These are phyloP conservation scores for Powellomyces hirtus DNA, from an alignment of 192 early-diverging fungal species.

Conservation along the genomic window DNA sequence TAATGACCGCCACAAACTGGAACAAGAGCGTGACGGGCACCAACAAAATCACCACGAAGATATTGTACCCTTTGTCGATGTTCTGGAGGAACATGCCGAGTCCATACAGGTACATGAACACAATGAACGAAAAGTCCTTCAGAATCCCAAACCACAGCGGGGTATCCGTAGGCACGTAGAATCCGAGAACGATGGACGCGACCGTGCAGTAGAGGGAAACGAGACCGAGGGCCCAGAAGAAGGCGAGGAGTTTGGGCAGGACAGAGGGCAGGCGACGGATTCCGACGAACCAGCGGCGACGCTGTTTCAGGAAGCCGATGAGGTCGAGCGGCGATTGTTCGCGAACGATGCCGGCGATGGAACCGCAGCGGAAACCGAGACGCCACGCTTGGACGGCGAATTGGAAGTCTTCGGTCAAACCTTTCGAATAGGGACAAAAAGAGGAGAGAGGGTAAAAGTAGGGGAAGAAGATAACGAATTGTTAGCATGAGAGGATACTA, in stretches of 20 bases:
- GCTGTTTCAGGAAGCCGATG: constrained; percentile 58
- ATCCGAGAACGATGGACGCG: constrained; percentile 41
- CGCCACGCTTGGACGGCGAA: constrained; percentile 55
- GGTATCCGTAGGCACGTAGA: constrained; percentile 35
- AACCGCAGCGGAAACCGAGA: constrained; percentile 48
- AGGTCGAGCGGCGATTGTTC: constrained; percentile 53
- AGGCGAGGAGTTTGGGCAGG: constrained; percentile 53
- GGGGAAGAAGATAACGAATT: too few relatives aligned
- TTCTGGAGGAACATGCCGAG: constrained; percentile 55
- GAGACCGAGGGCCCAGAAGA: constrained; percentile 55
- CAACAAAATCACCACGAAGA: constrained; percentile 38
- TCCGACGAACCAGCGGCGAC: constrained; percentile 59
- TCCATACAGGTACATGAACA: constrained; percentile 52
- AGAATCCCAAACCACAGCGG: constrained; percentile 54
- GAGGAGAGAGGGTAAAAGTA: not conserved
- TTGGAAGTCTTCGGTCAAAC: constrained; percentile 57
- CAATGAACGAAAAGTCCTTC: constrained; percentile 54
- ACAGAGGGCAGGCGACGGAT: constrained; percentile 52
- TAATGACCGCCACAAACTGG: constrained; percentile 46
- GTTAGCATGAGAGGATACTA: too few relatives aligned
- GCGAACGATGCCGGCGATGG: constrained; percentile 48
- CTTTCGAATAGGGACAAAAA: constrained; percentile 2
- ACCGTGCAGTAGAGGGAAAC: constrained; percentile 46
- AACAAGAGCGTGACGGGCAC: constrained; percentile 46
- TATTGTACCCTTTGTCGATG: constrained; percentile 47